Evolutionary conservation across 2,329 filamentous ascomycete species (phyloP), one percentile per base, ranked within the genome.

Genomic region (Chaetomiaceae sp.): DNA sequence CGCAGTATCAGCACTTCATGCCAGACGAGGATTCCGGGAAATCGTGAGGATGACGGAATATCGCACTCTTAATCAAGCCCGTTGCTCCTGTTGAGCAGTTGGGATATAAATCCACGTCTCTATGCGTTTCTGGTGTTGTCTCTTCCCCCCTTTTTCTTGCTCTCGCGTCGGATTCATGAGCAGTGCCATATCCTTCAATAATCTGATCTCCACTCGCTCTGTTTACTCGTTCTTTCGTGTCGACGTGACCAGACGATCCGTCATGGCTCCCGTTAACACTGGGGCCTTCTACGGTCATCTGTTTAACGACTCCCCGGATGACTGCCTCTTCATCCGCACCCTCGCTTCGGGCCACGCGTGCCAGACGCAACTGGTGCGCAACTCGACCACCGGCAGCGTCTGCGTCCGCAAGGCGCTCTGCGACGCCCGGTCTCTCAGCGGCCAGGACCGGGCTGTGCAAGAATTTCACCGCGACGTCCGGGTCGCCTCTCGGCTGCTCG

Each of bases 321-420:
- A 34, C n/a, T 47, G 43, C 43, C 44, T 51, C n/a, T 39, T 48
- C 13, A 21, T 48, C 16, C 21, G 30, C 3, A 21, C 4, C 13
- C 44, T 54, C 8, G 16, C 43, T 30, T 13, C 4, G 3, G 52
- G 52, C 4, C 19, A 9, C 1, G 30, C 48, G 4, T 44, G 44
- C 41, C 20, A 30, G 6, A 23, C 44, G 13, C 44, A 51, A 27
- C 33, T 51, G 27, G 44, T 54, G 14, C 17, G 23, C 27, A 42
- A 35, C 38, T 25, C 9, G 20, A 6, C 31, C 7, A 27, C 35
- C 10, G 23, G 37, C 14, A 19, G 23, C 13, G 13, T 40, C 13
- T 14, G 33, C 19, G 44, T 54, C 17, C 44, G 52, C 13, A 48
- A 54, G 33, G 19, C 16, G 12, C 43, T 50, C n/a, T 38, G 38